phyloP scores from a whole-genome alignment of 2,329 filamentous ascomycete species.

The Sarocladiaceae sp. region DNA sequence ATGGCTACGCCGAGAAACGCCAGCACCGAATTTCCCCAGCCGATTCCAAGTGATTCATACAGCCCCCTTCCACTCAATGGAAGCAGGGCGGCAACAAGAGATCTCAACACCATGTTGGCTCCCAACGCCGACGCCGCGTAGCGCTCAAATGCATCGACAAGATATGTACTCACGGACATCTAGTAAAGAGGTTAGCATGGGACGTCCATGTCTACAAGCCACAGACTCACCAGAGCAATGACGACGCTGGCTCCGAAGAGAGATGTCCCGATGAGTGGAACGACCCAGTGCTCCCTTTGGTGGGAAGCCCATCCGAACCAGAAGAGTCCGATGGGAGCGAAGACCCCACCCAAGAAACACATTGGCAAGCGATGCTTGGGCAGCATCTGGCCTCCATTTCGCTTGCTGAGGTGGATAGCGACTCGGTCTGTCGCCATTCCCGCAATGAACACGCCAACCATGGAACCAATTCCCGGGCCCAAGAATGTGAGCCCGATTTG shows the following conservation, averaged over 20 bases:
- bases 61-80: slow-evolving; percentile 45
- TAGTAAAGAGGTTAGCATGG: background rate
- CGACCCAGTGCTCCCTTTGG: slow-evolving; percentile 41
- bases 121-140: slow-evolving; percentile 42
- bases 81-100: slow-evolving; percentile 52
- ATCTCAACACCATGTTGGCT: slow-evolving; percentile 48
- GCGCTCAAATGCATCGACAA: slow-evolving; percentile 45
- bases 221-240: slow-evolving; percentile 18
- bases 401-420: slow-evolving; percentile 30
- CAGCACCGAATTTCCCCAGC: slow-evolving; percentile 37
- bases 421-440: slow-evolving; percentile 15
- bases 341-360: slow-evolving; percentile 35
- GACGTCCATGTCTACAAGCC: too few species aligned
- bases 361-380: slow-evolving; percentile 39
- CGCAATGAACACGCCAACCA: slow-evolving; percentile 24
- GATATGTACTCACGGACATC: slow-evolving; percentile 46
- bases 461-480: slow-evolving; percentile 34
- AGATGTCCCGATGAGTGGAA: slow-evolving; percentile 37
- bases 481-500: slow-evolving; percentile 32
- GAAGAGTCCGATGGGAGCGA: slow-evolving; percentile 46
- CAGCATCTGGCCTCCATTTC: slow-evolving; percentile 12
- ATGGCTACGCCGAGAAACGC: slow-evolving; percentile 32
- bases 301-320: slow-evolving; percentile 47
- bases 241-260: slow-evolving; percentile 34
- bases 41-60: slow-evolving; percentile 32